Base-by-base conservation (phyloP, 495 filamentous ascomycete genomes). In the Penicillium roqueforti region DNA sequence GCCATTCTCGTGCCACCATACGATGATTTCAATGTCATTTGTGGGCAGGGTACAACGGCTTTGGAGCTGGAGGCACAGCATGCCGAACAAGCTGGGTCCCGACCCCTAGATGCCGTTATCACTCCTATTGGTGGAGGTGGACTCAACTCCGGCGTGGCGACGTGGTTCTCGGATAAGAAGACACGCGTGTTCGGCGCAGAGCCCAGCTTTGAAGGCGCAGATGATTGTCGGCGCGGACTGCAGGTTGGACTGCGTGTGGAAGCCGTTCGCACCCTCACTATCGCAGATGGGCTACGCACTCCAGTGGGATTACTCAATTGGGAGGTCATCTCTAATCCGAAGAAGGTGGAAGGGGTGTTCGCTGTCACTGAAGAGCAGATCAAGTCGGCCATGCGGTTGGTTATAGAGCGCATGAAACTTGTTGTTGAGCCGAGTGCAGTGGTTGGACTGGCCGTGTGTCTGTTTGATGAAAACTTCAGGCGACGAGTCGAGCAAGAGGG, bases 401-500 rank as follows among this genome's bases (percentile, higher is more conserved):
- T 92, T 28, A 67, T 92, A 63, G 92, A 98, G 78, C 71, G 92
- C 53, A 84, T 96, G 81, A 97, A 97, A 82, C 72, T 95, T 39
- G 80, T 96, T 39, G 81, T 97, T 22, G 93, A 98, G 76, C 93
- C 93, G 43, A 92, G 88, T 68, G 82, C 92, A 3, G 90, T 86
- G 3, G 92, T 98, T 19, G 84, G 85, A 13, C 68, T 98, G 58
- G 93, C 93, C 4, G 87, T 87, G 5, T 86, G 83, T 52, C 68
- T 98, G 61, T 96, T 81, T 60, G 84, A 93, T 66, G 90, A 95
- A 67, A 88, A 89, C 23, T 96, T 96, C 61, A 75, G 89, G 56
- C 68, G 62, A 19, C 57, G 83, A 64, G 87, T 90, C 31, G 84
- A 91, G 69, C 67, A 63, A 47, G 86, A 92, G 69, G 87, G 74